Evolutionary conservation across 2,329 filamentous ascomycete genomes (phyloP).

Genomic region (Chaetomium strumarium): DNA sequence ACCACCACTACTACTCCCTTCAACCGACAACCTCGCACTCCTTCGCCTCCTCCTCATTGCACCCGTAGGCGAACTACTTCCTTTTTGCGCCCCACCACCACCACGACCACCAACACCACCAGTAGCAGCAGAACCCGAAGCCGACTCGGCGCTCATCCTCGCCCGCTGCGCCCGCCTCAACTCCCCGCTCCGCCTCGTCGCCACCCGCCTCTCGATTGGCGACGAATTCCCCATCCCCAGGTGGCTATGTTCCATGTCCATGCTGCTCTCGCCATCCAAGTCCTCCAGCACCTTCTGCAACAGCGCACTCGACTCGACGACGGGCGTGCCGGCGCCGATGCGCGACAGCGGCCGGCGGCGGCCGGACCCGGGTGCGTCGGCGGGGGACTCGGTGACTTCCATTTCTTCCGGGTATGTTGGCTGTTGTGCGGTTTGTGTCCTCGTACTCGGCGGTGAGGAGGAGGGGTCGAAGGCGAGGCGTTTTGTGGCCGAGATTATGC

Average conservation of each 20-base stretch:
- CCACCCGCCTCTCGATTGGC: conserved; percentile 21
- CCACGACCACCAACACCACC: neutral
- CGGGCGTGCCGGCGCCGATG: conserved; percentile 31
- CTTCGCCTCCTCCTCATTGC: neutral
- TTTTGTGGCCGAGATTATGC: conserved; percentile 19
- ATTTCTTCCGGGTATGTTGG: neutral
- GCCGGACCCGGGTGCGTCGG: conserved; percentile 50
- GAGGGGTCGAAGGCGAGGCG: conserved; percentile 16
- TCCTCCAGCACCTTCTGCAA: conserved; percentile 37
- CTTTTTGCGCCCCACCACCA: neutral
- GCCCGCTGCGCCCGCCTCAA: neutral
- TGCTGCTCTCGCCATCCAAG: conserved; percentile 16
- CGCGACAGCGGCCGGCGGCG: conserved; percentile 37
- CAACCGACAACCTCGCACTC: conserved; percentile 6
- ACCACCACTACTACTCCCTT: neutral
- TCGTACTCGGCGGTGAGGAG: conserved; percentile 1
- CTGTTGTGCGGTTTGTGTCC: neutral
- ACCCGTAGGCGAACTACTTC: neutral
- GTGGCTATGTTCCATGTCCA: conserved; percentile 23
- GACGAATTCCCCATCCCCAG: conserved; percentile 29
- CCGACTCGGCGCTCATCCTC: neutral
- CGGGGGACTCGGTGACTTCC: conserved; percentile 49
- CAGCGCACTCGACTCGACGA: conserved; percentile 34
- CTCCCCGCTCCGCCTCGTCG: conserved; percentile 17
- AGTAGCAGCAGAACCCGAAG: neutral